Percentiles rank a stretch among this genome's conserved stretches.
These are phyloP conservation scores for Prunus yedoensis DNA, from an alignment of 331 rosid genomes.

Conservation along the genomic window DNA sequence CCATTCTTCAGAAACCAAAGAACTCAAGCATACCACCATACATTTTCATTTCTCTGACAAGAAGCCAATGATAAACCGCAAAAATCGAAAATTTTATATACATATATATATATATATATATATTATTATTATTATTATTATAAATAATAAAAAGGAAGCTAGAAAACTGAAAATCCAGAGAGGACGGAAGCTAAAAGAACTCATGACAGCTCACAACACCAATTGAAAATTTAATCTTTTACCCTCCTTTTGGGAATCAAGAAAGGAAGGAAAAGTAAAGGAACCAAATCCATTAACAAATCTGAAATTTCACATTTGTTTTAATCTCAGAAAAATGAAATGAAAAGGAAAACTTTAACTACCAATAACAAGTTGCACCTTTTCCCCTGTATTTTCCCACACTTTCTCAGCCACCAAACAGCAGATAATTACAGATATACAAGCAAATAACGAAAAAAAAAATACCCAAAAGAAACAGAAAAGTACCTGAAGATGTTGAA, in stretches of 20 bases:
- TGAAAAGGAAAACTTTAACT: neutral
- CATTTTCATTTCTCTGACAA: neutral
- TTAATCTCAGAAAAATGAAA: neutral
- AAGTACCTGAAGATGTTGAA: conserved; percentile 32
- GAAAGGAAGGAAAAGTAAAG: too few relatives aligned
- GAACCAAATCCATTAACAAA: neutral
- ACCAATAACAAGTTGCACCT: neutral
- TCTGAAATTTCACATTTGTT: neutral
- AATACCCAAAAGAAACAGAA: neutral
- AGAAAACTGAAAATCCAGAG: neutral
- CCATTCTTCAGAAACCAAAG: neutral
- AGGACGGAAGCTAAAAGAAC: neutral
- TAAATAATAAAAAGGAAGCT: too few relatives aligned
- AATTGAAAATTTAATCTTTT: too few relatives aligned
- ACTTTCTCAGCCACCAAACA: conserved; percentile 20
- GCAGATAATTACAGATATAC: neutral
- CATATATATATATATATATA: too few relatives aligned
- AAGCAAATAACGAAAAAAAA: neutral
- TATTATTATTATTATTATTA: too few relatives aligned
- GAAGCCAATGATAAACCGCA: neutral
- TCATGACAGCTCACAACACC: neutral
- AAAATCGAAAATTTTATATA: too few relatives aligned
- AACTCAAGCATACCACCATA: neutral
- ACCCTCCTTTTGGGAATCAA: too few relatives aligned
- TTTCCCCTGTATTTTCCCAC: neutral